Conservation (phyloP, 192 early-diverging fungal genomes). For the Coemansia sp. region DNA sequence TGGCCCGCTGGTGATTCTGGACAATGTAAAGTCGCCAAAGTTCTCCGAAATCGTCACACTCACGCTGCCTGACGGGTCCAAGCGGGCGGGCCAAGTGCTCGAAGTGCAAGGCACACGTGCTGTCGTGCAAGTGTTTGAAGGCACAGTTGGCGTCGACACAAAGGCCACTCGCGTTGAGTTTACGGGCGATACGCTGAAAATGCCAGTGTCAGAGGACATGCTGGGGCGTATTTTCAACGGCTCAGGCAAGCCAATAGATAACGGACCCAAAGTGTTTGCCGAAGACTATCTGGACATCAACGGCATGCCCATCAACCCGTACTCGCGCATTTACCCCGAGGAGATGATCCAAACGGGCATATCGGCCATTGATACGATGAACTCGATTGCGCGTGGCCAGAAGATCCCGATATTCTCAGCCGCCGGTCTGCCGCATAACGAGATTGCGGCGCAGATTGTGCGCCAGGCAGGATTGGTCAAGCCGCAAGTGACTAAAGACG, state of each 20-base stretch:
- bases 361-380: slow-evolving; percentile 99
- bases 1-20: slow-evolving; percentile 96
- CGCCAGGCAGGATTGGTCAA: slow-evolving; percentile 97
- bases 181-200: slow-evolving; percentile 91
- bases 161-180: slow-evolving; percentile 95
- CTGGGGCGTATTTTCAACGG: slow-evolving; percentile 99
- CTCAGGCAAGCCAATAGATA: slow-evolving; percentile 97
- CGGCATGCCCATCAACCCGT: slow-evolving; percentile 94
- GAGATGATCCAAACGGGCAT: slow-evolving; percentile 99
- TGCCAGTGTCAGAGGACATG: slow-evolving; percentile 99
- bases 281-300: slow-evolving; percentile 97
- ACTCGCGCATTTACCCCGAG: slow-evolving; percentile 97
- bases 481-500: slow-evolving; percentile 82
- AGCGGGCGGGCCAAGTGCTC: slow-evolving; percentile 93
- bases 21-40: slow-evolving; percentile 98
- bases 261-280: slow-evolving; percentile 99
- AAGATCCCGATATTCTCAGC: slow-evolving; percentile 99
- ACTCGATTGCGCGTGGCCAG: slow-evolving; percentile 99
- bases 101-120: slow-evolving; percentile 96
- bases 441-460: slow-evolving; percentile 99
- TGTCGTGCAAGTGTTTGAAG: slow-evolving; percentile 98
- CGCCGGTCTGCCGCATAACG: slow-evolving; percentile 97
- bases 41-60: slow-evolving; percentile 97
- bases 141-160: slow-evolving; percentile 93
- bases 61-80: slow-evolving; percentile 94